These are phyloP conservation scores for Tilletia caries DNA, from an alignment of 1,284 basidiomycete genomes.

Conservation along the genomic window DNA sequence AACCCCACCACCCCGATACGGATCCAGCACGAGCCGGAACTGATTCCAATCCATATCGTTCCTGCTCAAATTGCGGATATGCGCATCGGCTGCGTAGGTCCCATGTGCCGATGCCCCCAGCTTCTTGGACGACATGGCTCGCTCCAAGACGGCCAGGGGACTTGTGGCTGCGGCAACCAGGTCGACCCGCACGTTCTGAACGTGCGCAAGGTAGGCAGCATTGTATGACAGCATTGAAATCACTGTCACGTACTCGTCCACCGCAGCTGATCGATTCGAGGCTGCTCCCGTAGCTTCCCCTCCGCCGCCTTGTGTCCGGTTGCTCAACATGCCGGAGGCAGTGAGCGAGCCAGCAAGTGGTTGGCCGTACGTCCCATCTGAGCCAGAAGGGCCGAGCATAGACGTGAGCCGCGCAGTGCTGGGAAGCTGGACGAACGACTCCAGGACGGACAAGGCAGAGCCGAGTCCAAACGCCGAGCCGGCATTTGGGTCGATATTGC, in stretches of 20 bases:
- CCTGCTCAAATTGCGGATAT: background rate
- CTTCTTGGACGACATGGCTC: conserved; percentile 21
- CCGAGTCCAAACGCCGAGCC: conserved; percentile 31
- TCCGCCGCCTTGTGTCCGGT: background rate
- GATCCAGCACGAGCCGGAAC: background rate
- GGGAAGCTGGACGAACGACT: conserved; percentile 24
- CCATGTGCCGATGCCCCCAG: conserved; percentile 27
- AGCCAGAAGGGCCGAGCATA: conserved; percentile 7
- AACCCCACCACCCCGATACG: conserved; percentile 1
- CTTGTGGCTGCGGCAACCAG: conserved; percentile 38
- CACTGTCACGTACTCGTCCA: conserved; percentile 30
- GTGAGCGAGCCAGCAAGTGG: background rate
- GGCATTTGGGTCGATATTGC: background rate
- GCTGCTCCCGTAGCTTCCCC: conserved; percentile 7
- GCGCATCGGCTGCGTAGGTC: conserved; percentile 19
- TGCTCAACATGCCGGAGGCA: background rate
- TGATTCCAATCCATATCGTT: background rate
- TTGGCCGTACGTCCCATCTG: background rate
- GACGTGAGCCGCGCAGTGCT: background rate
- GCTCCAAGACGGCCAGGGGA: conserved; percentile 27
- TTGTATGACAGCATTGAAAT: conserved; percentile 41
- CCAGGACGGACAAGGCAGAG: conserved; percentile 36
- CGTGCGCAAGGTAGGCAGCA: conserved; percentile 34
- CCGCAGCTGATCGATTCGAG: conserved; percentile 21
- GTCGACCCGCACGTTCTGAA: conserved; percentile 34